Evolutionary conservation across 2,329 filamentous ascomycete species (phyloP), one percentile per base, ranked within the genome.

Genomic region (Talaromyces verruculosus): DNA sequence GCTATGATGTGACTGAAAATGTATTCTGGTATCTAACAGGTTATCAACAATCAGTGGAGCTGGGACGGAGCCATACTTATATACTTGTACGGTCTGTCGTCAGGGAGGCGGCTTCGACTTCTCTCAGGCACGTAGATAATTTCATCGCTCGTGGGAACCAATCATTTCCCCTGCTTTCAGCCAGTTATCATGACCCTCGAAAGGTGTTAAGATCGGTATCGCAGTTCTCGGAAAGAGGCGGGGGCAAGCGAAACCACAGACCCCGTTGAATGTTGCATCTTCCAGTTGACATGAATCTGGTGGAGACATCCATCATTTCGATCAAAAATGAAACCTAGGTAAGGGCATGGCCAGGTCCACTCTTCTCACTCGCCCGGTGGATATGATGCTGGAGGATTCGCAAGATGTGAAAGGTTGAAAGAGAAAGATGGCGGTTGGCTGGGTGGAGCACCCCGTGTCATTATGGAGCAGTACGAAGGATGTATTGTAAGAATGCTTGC

Each of bases 31-130:
- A 35, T 37, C 51, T 33, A 53, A n/a, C 25, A 53, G 8, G 17
- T 53, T n/a, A 11, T 33, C 15, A 33, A 22, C 11, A 13, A 22
- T 25, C 19, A 15, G 58, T 61, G 58, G 60, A 53, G 25, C 43
- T 51, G 47, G 47, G 60, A 37, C 53, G 30, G 47, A 45, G 60
- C 60, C 60, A 62, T 63, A 5, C 19, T 53, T 63, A 53, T 53
- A 39, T 53, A 51, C 43, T 49, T 30, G 41, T 22, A 22, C 22
- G 5, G 30, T 1, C 35, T 60, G 19, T 43, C 35, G 57, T 47
- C 39, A 47, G 41, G 25, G 58, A 61, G 41, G 58, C 39, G 58
- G 58, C 17, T 5, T 22, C 33, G 53, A 57, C n/a, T 7, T 57
- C 33, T 55, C 28, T 57, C 53, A 57, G 53, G 53, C 53, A 57